A percentile compares a stretch with the other conserved stretches of the same genome.
These are phyloP conservation scores for Sicyos edulis DNA, from an alignment of 306 rosid species.

Conservation along the genomic window DNA sequence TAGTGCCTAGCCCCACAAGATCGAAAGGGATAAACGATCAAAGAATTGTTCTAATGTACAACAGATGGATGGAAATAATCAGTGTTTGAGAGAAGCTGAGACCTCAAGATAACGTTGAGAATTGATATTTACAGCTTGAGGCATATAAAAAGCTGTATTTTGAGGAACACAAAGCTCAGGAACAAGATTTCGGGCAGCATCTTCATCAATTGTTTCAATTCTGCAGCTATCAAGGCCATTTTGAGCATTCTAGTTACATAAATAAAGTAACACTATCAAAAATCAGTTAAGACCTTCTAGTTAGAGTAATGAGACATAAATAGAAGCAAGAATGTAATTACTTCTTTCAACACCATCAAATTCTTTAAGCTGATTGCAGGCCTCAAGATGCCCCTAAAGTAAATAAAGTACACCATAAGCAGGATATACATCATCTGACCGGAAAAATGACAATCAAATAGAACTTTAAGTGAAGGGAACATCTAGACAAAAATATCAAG, in stretches of 20 bases:
- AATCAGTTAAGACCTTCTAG: background rate
- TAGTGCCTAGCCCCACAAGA: constrained; percentile 54
- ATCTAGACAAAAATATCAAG: background rate
- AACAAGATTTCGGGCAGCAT: constrained; percentile 50
- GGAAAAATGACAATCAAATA: background rate
- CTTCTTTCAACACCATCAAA: constrained; percentile 52
- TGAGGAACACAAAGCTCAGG: constrained; percentile 50
- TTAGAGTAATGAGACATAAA: background rate
- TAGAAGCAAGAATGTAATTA: constrained; percentile 34
- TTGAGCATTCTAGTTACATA: constrained; percentile 58
- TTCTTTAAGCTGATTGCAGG: constrained; percentile 68
- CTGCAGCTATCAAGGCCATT: constrained; percentile 71
- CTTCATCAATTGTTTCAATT: constrained; percentile 48
- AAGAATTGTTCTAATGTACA: background rate
- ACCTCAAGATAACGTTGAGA: constrained; percentile 76
- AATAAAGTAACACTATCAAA: constrained; percentile 21
- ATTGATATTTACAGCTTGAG: constrained; percentile 69
- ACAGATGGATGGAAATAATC: background rate
- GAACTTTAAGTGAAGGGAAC: background rate
- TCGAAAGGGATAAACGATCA: constrained; percentile 13
- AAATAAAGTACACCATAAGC: constrained; percentile 28
- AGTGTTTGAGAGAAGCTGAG: constrained; percentile 13
- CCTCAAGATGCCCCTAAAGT: constrained; percentile 85
- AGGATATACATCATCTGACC: background rate
- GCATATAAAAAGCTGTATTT: constrained; percentile 71